Evolutionary conservation across 441 rosid genomes (phyloP).

Genomic region (Capsella rubella): DNA sequence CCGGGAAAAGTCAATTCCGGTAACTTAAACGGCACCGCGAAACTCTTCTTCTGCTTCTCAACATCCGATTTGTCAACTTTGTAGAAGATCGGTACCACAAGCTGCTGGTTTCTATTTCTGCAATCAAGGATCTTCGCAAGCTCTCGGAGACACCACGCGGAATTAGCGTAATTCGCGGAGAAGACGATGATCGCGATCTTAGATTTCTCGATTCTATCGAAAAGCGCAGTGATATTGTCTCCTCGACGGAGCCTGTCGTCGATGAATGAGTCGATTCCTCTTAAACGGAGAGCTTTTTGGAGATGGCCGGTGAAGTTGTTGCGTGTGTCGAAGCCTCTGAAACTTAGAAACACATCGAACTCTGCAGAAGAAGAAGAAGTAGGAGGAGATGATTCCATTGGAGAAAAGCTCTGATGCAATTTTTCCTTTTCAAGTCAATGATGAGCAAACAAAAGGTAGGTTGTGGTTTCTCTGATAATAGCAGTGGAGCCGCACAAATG

Average conservation of each 20-base stretch:
- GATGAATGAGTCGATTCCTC: constrained; percentile 39
- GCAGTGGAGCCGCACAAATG: no score
- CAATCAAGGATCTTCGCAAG: constrained; percentile 40
- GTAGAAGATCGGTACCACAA: constrained; percentile 43
- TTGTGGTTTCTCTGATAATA: background rate
- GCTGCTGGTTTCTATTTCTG: constrained; percentile 13
- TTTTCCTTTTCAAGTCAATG: background rate
- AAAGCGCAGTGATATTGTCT: constrained; percentile 33
- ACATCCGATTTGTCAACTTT: constrained; percentile 30
- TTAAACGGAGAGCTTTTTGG: constrained; percentile 22
- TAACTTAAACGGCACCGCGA: background rate
- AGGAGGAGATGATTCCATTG: constrained; percentile 20
- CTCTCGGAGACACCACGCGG: constrained; percentile 44
- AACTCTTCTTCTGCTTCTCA: constrained; percentile 31
- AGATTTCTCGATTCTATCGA: constrained; percentile 41
- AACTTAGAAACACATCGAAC: constrained; percentile 44
- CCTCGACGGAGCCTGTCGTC: constrained; percentile 42
- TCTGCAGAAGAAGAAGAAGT: constrained; percentile 22
- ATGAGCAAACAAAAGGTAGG: no score
- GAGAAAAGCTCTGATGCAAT: background rate
- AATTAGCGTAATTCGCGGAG: constrained; percentile 35
- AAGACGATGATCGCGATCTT: constrained; percentile 39
- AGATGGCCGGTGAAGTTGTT: constrained; percentile 47
- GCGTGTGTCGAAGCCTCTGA: constrained; percentile 43
- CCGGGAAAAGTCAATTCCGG: constrained; percentile 6